phyloP scores from a whole-genome alignment of 2,329 filamentous ascomycete genomes.

The Stemphylium vesicarium region DNA sequence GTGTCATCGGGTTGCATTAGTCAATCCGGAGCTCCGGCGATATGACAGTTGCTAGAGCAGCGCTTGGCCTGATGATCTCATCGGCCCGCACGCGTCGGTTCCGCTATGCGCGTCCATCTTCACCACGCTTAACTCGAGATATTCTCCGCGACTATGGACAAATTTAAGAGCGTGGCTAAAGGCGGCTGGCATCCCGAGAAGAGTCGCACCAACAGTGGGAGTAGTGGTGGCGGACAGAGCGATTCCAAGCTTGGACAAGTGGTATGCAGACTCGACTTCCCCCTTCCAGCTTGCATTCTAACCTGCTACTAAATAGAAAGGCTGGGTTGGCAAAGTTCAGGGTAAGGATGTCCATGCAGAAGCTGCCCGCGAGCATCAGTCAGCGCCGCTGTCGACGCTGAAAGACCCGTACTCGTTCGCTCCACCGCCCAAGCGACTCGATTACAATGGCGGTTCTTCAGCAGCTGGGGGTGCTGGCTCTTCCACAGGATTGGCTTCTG shows the following conservation, averaged over 20 bases:
- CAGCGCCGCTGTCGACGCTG: constrained; percentile 71
- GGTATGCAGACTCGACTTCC: constrained; percentile 56
- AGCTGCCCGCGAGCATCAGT: constrained; percentile 56
- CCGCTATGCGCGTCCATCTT: constrained; percentile 12
- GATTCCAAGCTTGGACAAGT: constrained; percentile 61
- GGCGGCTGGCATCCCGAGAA: constrained; percentile 57
- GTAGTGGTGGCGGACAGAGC: constrained; percentile 28
- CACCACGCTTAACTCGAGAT: constrained; percentile 18
- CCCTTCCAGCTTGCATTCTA: constrained; percentile 2
- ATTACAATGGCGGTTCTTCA: constrained; percentile 56
- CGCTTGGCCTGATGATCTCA: constrained; percentile 31
- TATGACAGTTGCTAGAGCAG: constrained; percentile 9
- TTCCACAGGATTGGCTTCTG: constrained; percentile 50
- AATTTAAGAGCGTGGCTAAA: constrained; percentile 52
- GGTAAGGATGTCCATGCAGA: constrained; percentile 54
- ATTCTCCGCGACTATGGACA: constrained; percentile 36
- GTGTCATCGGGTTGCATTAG: not conserved
- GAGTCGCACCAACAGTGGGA: constrained; percentile 12
- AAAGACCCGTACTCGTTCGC: constrained; percentile 80
- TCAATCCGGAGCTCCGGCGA: not conserved
- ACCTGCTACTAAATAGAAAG: constrained; percentile 53
- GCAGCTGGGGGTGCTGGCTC: constrained; percentile 23
- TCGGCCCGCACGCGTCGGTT: constrained; percentile 20
- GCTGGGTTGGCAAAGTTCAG: constrained; percentile 61
- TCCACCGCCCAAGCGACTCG: constrained; percentile 74